Percentiles rank a stretch among this genome's conserved stretches.
Evolutionary conservation across 148 eudicot genomes (phyloP).

Genomic region (Dianthus caryophyllus): DNA sequence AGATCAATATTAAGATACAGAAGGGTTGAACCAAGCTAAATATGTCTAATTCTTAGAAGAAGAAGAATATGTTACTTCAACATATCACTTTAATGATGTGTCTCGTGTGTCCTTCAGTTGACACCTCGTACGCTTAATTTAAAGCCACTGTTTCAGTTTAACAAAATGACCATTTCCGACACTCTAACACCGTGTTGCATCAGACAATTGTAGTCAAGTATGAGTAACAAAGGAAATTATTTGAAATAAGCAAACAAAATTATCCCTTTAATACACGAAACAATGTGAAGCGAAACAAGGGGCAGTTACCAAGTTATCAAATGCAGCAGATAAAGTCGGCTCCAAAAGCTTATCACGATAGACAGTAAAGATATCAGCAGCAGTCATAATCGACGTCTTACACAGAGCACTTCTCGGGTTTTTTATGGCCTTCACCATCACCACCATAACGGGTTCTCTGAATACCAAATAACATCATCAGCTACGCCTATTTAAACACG

Average conservation of each 20-base stretch:
- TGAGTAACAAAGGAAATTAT: no score
- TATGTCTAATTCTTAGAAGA: no score
- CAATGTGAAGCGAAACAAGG: not conserved
- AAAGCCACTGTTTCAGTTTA: no score
- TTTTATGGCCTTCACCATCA: constrained; percentile 82
- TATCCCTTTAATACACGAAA: no score
- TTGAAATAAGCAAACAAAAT: not conserved
- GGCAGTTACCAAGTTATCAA: constrained; percentile 60
- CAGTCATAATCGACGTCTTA: constrained; percentile 94
- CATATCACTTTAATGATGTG: no score
- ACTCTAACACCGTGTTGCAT: no score
- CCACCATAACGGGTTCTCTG: constrained; percentile 69
- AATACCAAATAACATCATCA: constrained; percentile 3
- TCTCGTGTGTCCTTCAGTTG: no score
- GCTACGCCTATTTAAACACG: not conserved
- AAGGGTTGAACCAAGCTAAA: not conserved
- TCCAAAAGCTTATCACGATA: constrained; percentile 63
- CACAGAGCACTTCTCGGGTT: constrained; percentile 95
- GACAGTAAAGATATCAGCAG: constrained; percentile 63
- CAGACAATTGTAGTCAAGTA: no score
- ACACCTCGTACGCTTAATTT: no score
- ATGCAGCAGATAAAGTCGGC: constrained; percentile 39
- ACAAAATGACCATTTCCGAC: no score
- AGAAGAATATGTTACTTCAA: no score
- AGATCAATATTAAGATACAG: no score